Percentiles rank a stretch among this genome's conserved stretches.
Conservation (phyloP, 495 filamentous ascomycete species). For the Neurospora sp. region DNA sequence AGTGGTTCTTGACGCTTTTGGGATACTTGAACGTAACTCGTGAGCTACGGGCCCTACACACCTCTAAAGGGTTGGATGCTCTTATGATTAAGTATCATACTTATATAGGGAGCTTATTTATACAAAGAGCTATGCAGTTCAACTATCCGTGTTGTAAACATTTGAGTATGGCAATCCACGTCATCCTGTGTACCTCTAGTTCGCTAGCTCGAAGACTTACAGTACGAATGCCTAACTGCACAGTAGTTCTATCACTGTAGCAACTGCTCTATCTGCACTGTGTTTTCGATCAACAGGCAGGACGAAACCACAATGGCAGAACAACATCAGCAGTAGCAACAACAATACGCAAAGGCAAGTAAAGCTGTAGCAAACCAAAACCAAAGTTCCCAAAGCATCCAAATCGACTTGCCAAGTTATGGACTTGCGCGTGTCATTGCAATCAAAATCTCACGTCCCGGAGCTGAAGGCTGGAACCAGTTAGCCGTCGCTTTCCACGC, state of each 20-base stretch:
- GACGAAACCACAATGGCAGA: not conserved
- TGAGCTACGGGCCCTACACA: not conserved
- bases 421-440: not conserved
- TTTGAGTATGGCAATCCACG: not conserved
- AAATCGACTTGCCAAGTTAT: not conserved
- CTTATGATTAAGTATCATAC: not conserved
- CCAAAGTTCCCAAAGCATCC: not conserved
- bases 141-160: not conserved
- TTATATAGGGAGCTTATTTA: not conserved
- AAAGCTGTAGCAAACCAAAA: not conserved
- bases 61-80: too few relatives aligned
- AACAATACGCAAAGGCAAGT: not conserved
- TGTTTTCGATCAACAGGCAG: not conserved
- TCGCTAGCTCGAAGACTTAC: not conserved
- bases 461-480: not conserved
- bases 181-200: not conserved
- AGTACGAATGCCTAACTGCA: not conserved
- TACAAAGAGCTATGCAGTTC: not conserved
- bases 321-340: not conserved
- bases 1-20: not conserved
- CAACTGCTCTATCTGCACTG: not conserved
- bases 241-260: not conserved
- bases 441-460: not conserved
- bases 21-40: not conserved
- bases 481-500: not conserved